phyloP scores from a whole-genome alignment of 2,329 filamentous ascomycete genomes.

The Magnaporthiopsis incrustans region DNA sequence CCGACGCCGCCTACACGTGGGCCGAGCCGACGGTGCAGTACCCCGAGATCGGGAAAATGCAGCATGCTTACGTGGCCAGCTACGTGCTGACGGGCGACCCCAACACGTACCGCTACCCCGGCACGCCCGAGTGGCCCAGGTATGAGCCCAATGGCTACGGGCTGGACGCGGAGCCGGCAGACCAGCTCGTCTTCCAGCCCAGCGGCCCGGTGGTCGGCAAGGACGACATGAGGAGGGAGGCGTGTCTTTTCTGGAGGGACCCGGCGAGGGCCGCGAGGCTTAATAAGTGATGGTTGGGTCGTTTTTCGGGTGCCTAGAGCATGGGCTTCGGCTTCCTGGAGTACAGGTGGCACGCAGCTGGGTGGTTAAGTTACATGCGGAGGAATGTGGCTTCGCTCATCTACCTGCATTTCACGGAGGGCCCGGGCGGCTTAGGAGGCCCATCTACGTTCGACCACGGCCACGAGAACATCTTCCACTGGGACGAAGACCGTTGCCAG shows the following conservation, averaged over 20 bases:
- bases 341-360: too few relatives aligned
- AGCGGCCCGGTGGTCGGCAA: not conserved
- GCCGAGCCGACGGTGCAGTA: constrained; percentile 6
- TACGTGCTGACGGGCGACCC: constrained; percentile 62
- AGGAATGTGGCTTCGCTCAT: too few relatives aligned
- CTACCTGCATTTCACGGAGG: too few relatives aligned
- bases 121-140: constrained; percentile 40
- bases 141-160: constrained; percentile 2
- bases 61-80: constrained; percentile 64
- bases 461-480: too few relatives aligned
- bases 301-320: not conserved
- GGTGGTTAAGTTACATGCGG: too few relatives aligned
- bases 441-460: too few relatives aligned
- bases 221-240: constrained; percentile 4
- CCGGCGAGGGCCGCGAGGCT: not conserved
- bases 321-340: too few relatives aligned
- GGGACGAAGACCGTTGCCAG: too few relatives aligned
- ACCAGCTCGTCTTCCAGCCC: constrained; percentile 1
- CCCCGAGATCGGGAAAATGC: not conserved
- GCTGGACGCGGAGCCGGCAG: not conserved
- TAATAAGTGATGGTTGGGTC: not conserved
- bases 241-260: constrained; percentile 5
- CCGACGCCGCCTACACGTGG: constrained; percentile 5
- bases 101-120: constrained; percentile 40
- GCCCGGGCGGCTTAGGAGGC: too few relatives aligned